Conservation (phyloP, 768 basidiomycete species). For the Roridomyces roridus region DNA sequence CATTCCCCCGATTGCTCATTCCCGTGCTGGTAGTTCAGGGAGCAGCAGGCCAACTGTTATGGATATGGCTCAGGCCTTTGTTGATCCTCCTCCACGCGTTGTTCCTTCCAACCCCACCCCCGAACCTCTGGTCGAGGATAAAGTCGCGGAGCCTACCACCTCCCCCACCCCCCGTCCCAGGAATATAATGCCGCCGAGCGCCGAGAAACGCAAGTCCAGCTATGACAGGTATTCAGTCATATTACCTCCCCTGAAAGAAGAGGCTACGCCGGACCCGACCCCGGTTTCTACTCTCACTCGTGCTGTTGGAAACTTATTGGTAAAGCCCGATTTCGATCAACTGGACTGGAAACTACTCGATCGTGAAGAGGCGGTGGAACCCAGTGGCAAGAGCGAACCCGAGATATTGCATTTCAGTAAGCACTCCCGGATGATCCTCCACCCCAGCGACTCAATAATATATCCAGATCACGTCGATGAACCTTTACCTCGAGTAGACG, state of each 20-base stretch:
- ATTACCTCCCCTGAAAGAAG: slow-evolving; percentile 73
- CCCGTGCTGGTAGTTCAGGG: slow-evolving; percentile 71
- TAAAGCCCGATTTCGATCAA: slow-evolving; percentile 15
- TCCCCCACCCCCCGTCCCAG: slow-evolving; percentile 22
- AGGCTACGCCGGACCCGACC: slow-evolving; percentile 60
- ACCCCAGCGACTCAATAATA: not conserved
- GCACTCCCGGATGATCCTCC: not conserved
- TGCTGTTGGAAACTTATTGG: slow-evolving; percentile 20
- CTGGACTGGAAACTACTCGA: slow-evolving; percentile 2
- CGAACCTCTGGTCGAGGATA: slow-evolving; percentile 12
- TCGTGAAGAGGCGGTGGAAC: not conserved
- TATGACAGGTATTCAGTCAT: slow-evolving; percentile 70
- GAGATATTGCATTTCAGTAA: slow-evolving; percentile 39
- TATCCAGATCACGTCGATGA: slow-evolving; percentile 46
- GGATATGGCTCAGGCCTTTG: slow-evolving; percentile 76
- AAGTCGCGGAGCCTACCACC: slow-evolving; percentile 13
- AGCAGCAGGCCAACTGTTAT: slow-evolving; percentile 74
- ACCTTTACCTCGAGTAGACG: slow-evolving; percentile 54
- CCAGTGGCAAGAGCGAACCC: not conserved
- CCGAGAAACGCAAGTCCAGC: slow-evolving; percentile 69
- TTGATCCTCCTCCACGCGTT: slow-evolving; percentile 35
- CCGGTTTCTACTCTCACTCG: slow-evolving; percentile 62
- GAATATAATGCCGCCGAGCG: slow-evolving; percentile 26
- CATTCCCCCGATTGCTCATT: slow-evolving; percentile 38
- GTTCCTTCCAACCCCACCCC: not conserved